phyloP scores from a whole-genome alignment of 345 rosid species.

The Orychophragmus violaceus region DNA sequence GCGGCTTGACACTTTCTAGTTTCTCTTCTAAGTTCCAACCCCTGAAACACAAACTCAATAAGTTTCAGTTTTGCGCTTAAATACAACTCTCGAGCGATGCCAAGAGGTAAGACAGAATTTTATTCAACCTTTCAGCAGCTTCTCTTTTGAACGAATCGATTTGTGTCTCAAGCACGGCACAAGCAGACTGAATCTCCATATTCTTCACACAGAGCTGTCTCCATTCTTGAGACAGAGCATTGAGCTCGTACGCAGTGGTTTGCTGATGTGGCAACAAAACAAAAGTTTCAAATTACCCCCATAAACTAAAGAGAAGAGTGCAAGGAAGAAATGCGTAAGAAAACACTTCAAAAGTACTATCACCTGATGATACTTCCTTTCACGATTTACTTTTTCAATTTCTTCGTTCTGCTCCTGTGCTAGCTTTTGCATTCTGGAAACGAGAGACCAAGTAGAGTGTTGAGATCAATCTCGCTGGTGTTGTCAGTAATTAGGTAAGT shows the following conservation, averaged over 20 bases:
- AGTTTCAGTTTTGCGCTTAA: slow-evolving; percentile 6
- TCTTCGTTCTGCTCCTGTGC: slow-evolving; percentile 73
- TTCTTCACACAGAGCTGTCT: slow-evolving; percentile 82
- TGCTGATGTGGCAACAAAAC: slow-evolving; percentile 44
- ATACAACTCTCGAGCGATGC: slow-evolving; percentile 16
- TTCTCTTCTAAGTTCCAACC: slow-evolving; percentile 77
- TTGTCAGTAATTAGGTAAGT: neutral
- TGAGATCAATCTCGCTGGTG: neutral
- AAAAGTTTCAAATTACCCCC: slow-evolving; percentile 14
- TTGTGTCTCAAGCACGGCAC: slow-evolving; percentile 52
- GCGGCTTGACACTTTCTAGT: slow-evolving; percentile 39
- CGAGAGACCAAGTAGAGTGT: neutral
- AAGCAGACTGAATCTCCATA: slow-evolving; percentile 75
- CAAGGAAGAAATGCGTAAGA: neutral
- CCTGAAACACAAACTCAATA: slow-evolving; percentile 29
- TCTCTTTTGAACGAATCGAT: slow-evolving; percentile 57
- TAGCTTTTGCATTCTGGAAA: slow-evolving; percentile 69
- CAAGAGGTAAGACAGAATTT: slow-evolving; percentile 1
- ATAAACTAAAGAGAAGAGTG: neutral
- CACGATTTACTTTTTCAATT: slow-evolving; percentile 89
- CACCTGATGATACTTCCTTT: slow-evolving; percentile 96
- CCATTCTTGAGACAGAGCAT: slow-evolving; percentile 90
- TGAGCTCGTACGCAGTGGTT: slow-evolving; percentile 83
- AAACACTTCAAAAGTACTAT: slow-evolving; percentile 4
- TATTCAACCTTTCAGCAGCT: slow-evolving; percentile 66